Conservation (phyloP, 306 rosid genomes). For the Myrica gale region DNA sequence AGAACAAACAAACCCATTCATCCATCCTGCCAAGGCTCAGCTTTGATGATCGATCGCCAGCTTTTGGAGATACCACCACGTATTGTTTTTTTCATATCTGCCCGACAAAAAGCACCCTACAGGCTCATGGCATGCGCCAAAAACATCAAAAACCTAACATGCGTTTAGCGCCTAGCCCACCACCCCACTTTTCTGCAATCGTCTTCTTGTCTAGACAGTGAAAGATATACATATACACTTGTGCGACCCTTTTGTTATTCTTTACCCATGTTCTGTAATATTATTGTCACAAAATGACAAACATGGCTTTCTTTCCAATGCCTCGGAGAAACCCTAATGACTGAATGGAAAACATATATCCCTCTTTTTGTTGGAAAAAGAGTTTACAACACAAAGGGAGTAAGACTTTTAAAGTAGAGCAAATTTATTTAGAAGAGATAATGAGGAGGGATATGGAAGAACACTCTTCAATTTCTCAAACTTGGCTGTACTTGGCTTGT, state of each 20-base stretch:
- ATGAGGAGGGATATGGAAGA: no score
- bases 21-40: slow-evolving; percentile 29
- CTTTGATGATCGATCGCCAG: slow-evolving; percentile 31
- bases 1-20: slow-evolving; percentile 19
- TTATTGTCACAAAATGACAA: slow-evolving; percentile 12
- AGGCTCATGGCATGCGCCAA: slow-evolving; percentile 18
- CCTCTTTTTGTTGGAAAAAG: no score
- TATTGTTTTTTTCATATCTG: not conserved
- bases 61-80: slow-evolving; percentile 40
- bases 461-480: no score
- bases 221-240: not conserved
- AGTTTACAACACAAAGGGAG: no score
- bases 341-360: not conserved
- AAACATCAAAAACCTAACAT: slow-evolving; percentile 7
- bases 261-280: no score
- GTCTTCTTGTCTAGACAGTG: not conserved
- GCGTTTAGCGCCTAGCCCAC: slow-evolving; percentile 24
- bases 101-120: slow-evolving; percentile 44
- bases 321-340: not conserved
- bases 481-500: no score
- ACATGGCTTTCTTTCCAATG: slow-evolving; percentile 12
- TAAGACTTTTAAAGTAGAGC: no score
- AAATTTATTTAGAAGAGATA: no score
- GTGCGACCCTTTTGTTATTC: no score
- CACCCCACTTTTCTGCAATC: slow-evolving; percentile 25